phyloP scores from a whole-genome alignment of 345 rosid species.

The Heritiera littoralis region DNA sequence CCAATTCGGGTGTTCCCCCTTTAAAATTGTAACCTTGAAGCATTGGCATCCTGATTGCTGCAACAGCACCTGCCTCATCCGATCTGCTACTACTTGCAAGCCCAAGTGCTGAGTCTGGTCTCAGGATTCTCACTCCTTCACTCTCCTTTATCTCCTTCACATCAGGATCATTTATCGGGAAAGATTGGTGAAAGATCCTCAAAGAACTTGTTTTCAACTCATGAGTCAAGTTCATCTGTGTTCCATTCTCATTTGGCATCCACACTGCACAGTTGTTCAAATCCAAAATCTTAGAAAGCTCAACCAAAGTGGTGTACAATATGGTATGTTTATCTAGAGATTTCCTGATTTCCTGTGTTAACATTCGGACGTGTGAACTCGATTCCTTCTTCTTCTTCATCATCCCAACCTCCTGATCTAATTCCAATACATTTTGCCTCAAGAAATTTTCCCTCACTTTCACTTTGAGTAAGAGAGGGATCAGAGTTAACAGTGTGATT shows the following conservation, averaged over 20 bases:
- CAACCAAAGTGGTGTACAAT: conserved; percentile 78
- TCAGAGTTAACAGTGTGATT: conserved; percentile 78
- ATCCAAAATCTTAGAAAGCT: conserved; percentile 85
- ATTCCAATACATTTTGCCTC: conserved; percentile 80
- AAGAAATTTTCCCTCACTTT: conserved; percentile 92
- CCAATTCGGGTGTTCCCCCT: conserved; percentile 86
- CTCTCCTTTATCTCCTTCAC: conserved; percentile 63
- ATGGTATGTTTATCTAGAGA: conserved; percentile 87
- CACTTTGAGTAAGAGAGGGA: conserved; percentile 80
- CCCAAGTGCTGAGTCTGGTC: conserved; percentile 62
- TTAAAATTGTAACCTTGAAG: conserved; percentile 78
- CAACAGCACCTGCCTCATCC: conserved; percentile 70
- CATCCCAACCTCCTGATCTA: conserved; percentile 88
- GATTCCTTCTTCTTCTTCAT: conserved; percentile 91
- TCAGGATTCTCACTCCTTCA: conserved; percentile 62
- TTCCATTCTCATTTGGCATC: conserved; percentile 85
- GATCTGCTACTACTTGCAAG: conserved; percentile 61
- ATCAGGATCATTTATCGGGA: conserved; percentile 56
- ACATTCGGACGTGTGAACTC: conserved; percentile 84
- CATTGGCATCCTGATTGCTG: conserved; percentile 93
- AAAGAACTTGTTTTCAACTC: conserved; percentile 54
- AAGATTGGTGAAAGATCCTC: conserved; percentile 34
- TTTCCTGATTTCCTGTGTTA: conserved; percentile 80
- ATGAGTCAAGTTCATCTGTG: conserved; percentile 70
- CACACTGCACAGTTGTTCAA: conserved; percentile 84